A percentile compares a stretch with the other conserved stretches of the same genome.
Evolutionary conservation across 352 stramenopile genomes (phyloP).

Genomic region (Phytophthora sansomeana): DNA sequence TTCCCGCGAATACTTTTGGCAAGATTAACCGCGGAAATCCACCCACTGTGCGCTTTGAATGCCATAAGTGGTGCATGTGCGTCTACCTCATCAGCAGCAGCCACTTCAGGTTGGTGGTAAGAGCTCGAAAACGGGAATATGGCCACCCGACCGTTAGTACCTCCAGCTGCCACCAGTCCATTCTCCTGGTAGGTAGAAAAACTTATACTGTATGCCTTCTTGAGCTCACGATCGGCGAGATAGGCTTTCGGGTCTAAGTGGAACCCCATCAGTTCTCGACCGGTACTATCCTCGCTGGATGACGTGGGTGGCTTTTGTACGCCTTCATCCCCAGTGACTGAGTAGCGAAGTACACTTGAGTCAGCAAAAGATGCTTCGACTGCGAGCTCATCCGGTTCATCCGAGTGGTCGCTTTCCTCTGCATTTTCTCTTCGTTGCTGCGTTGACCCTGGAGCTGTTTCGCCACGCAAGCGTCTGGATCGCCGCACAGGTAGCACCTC

Average conservation of each 20-base stretch:
- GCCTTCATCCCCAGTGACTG: slow-evolving; percentile 17
- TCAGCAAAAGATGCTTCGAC: slow-evolving; percentile 40
- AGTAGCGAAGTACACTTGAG: slow-evolving; percentile 45
- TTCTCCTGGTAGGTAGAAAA: slow-evolving; percentile 54
- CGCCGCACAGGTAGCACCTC: slow-evolving; percentile 31
- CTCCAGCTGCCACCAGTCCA: slow-evolving; percentile 46
- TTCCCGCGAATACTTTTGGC: slow-evolving; percentile 32
- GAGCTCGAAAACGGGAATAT: slow-evolving; percentile 41
- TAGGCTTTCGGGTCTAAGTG: slow-evolving; percentile 25
- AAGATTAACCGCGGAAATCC: slow-evolving; percentile 60
- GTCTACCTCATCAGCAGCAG: slow-evolving; percentile 17
- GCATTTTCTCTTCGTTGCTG: neutral
- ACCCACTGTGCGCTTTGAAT: slow-evolving; percentile 61
- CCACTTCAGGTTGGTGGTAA: slow-evolving; percentile 14
- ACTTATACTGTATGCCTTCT: slow-evolving; percentile 54
- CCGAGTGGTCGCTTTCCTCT: neutral
- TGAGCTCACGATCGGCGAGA: slow-evolving; percentile 44
- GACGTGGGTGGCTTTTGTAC: neutral
- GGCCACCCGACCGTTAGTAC: slow-evolving; percentile 58
- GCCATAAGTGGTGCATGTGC: slow-evolving; percentile 50
- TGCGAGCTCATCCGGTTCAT: slow-evolving; percentile 17
- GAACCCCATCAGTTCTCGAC: slow-evolving; percentile 30
- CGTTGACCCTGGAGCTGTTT: slow-evolving; percentile 13
- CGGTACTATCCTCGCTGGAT: neutral
- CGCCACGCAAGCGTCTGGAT: slow-evolving; percentile 46